Percentiles rank a stretch among this genome's conserved stretches.
These are phyloP conservation scores for Cornus controversa DNA, from an alignment of 148 eudicot genomes.

Conservation along the genomic window DNA sequence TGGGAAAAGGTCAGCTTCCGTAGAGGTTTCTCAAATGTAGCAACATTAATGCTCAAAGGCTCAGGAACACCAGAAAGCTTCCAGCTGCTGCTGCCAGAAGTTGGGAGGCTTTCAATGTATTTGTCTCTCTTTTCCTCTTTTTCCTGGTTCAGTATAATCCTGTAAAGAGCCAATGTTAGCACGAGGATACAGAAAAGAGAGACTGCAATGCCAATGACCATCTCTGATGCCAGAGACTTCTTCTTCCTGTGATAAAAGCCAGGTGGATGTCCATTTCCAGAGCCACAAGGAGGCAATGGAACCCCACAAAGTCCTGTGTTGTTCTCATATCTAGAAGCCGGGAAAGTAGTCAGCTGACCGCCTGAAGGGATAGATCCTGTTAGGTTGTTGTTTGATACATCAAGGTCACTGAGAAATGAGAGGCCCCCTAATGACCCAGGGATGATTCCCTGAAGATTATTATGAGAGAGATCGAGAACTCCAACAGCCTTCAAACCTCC, in stretches of 20 bases:
- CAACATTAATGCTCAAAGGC: constrained; percentile 57
- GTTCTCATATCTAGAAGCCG: constrained; percentile 50
- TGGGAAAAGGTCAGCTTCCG: constrained; percentile 53
- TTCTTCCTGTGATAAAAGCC: constrained; percentile 10
- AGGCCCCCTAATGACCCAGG: constrained; percentile 53
- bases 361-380: constrained; percentile 46
- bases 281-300: constrained; percentile 47
- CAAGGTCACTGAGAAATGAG: constrained; percentile 47
- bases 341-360: constrained; percentile 55
- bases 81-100: constrained; percentile 61
- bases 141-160: constrained; percentile 23
- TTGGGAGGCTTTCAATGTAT: constrained; percentile 58
- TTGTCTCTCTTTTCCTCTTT: constrained; percentile 37
- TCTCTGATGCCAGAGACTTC: constrained; percentile 27
- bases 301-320: constrained; percentile 55
- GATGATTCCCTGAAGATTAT: constrained; percentile 39
- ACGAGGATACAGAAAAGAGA: constrained; percentile 31
- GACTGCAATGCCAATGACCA: constrained; percentile 42
- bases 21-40: constrained; percentile 58
- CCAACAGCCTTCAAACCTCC: constrained; percentile 44
- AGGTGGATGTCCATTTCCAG: constrained; percentile 14
- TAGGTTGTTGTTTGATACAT: constrained; percentile 54
- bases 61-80: constrained; percentile 52
- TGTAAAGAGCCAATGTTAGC: constrained; percentile 39
- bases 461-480: constrained; percentile 53